Percentiles rank a stretch among this genome's conserved stretches.
Evolutionary conservation across 2,329 filamentous ascomycete species (phyloP).

Genomic region (Beauveria medogensis): DNA sequence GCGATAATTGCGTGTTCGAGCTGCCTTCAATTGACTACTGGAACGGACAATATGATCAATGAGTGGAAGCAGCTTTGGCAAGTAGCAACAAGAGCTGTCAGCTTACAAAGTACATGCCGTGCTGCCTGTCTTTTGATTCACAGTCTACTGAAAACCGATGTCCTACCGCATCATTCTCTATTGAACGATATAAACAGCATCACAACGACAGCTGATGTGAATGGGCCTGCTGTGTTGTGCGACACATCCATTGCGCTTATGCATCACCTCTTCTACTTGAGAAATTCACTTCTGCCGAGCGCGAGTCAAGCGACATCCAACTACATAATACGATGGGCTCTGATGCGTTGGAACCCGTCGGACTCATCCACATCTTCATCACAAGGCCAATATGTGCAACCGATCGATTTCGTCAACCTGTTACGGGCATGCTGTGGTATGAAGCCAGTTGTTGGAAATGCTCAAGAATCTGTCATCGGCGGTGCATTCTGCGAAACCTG

Average conservation of each 20-base stretch:
- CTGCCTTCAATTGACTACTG: constrained; percentile 23
- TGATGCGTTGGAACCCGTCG: constrained; percentile 69
- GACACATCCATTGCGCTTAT: constrained; percentile 73
- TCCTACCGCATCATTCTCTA: constrained; percentile 61
- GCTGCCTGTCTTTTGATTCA: constrained; percentile 68
- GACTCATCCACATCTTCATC: not conserved
- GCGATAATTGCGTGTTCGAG: constrained; percentile 70
- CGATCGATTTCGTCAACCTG: constrained; percentile 59
- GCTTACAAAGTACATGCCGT: constrained; percentile 62
- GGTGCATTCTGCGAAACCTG: constrained; percentile 41
- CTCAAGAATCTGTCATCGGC: constrained; percentile 32
- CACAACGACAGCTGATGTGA: constrained; percentile 68
- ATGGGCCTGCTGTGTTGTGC: constrained; percentile 68
- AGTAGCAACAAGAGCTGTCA: constrained; percentile 60
- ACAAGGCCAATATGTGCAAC: constrained; percentile 43
- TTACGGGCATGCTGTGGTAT: constrained; percentile 61
- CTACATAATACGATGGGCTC: constrained; percentile 72
- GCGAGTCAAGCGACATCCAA: constrained; percentile 59
- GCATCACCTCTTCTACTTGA: constrained; percentile 56
- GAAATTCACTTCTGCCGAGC: constrained; percentile 60
- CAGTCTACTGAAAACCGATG: constrained; percentile 53
- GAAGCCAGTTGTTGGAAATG: constrained; percentile 23
- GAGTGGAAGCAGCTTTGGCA: constrained; percentile 73
- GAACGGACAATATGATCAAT: constrained; percentile 27
- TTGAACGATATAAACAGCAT: constrained; percentile 65